phyloP scores from a whole-genome alignment of 208 protist species.

The Acanthamoeba castellanii region DNA sequence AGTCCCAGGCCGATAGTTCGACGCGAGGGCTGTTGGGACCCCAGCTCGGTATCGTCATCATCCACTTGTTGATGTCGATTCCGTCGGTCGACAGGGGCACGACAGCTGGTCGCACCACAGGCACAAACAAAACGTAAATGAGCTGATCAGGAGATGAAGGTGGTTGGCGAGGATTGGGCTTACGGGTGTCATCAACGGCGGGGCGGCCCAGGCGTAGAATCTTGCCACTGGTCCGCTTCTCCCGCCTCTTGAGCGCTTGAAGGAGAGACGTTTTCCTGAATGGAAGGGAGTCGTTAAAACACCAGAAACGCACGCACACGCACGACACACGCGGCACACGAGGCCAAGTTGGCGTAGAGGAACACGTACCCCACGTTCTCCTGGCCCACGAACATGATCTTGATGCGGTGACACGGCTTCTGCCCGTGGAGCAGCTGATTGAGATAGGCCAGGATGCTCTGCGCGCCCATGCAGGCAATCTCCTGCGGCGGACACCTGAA shows the following conservation, averaged over 20 bases:
- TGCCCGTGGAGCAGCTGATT: not conserved
- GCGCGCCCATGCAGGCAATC: not conserved
- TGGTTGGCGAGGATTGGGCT: not conserved
- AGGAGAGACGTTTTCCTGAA: constrained; percentile 47
- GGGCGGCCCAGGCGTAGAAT: not conserved
- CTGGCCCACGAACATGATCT: constrained; percentile 53
- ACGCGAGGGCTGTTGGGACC: not conserved
- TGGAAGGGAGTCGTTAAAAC: no score
- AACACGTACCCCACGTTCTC: constrained; percentile 60
- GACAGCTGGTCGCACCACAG: not conserved
- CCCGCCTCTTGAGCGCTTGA: not conserved
- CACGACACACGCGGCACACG: no score
- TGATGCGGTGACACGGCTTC: constrained; percentile 45
- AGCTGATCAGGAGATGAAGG: not conserved
- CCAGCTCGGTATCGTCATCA: constrained; percentile 3
- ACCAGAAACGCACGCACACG: no score
- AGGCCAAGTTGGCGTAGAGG: no score
- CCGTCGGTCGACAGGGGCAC: constrained; percentile 43
- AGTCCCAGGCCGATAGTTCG: constrained; percentile 49
- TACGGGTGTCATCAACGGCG: not conserved
- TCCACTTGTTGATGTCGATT: constrained; percentile 66
- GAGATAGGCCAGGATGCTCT: not conserved
- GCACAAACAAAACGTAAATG: not conserved
- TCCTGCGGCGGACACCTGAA: constrained; percentile 11
- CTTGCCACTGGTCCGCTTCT: not conserved